phyloP scores from a whole-genome alignment of 176 grass and related monocot species.

The Phragmites australis region DNA sequence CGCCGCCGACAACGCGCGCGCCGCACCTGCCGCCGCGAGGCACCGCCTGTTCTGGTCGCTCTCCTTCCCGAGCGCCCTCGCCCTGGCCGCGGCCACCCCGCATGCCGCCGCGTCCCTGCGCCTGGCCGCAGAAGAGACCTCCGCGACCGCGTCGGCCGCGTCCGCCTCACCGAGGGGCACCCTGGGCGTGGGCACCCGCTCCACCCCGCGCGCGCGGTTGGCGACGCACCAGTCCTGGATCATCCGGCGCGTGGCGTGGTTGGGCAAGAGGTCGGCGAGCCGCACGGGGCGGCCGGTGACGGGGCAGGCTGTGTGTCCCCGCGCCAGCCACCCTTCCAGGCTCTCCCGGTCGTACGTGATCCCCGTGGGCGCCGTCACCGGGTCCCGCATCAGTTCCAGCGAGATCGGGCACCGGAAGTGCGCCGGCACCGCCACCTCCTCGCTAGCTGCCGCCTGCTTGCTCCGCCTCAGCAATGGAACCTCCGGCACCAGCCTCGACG shows the following conservation, averaged over 20 bases:
- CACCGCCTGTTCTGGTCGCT: conserved; percentile 63
- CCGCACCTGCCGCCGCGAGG: conserved; percentile 37
- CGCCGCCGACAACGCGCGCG: conserved; percentile 20
- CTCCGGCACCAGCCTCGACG: conserved; percentile 43
- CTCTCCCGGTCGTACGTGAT: conserved; percentile 81
- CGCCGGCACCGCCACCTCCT: conserved; percentile 42
- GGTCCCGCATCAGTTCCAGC: conserved; percentile 81
- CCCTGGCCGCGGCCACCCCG: conserved; percentile 24
- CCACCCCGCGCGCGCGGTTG: conserved; percentile 46
- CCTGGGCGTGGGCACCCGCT: conserved; percentile 69
- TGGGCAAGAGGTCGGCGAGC: conserved; percentile 62
- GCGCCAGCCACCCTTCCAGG: conserved; percentile 76
- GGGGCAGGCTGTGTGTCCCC: conserved; percentile 55
- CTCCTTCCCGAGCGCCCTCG: conserved; percentile 61
- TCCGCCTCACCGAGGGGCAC: conserved; percentile 48
- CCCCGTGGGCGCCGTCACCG: conserved; percentile 73
- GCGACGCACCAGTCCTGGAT: conserved; percentile 93
- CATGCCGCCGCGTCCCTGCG: conserved; percentile 39
- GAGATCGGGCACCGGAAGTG: conserved; percentile 91
- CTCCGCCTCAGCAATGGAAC: conserved; percentile 31
- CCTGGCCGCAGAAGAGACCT: conserved; percentile 21
- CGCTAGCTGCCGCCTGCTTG: not conserved
- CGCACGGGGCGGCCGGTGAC: conserved; percentile 53
- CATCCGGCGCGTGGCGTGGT: conserved; percentile 68
- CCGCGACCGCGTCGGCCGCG: conserved; percentile 41